phyloP scores from a whole-genome alignment of 2,329 filamentous ascomycete species.

The Paecilomyces formosus region DNA sequence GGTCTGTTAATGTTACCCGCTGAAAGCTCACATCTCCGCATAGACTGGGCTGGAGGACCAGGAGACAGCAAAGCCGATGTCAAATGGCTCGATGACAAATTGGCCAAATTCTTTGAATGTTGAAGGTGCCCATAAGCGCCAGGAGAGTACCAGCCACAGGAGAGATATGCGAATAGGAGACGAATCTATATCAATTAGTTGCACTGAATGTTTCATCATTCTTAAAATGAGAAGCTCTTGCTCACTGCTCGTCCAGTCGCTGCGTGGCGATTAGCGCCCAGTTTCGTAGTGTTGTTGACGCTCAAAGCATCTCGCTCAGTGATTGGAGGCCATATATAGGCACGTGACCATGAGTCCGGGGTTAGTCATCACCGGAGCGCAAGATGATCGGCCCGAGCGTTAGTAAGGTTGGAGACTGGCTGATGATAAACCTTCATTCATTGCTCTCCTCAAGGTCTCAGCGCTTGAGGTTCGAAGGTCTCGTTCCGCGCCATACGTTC shows the following conservation, averaged over 20 bases:
- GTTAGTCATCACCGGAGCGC: not conserved
- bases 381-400: not conserved
- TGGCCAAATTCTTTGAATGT: slow-evolving; percentile 46
- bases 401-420: not conserved
- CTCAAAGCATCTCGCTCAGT: not conserved
- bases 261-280: not conserved
- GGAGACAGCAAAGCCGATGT: slow-evolving; percentile 64
- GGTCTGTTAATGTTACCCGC: not conserved
- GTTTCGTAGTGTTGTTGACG: not conserved
- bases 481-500: not conserved
- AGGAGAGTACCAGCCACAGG: not conserved
- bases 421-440: slow-evolving; percentile 1
- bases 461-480: not conserved
- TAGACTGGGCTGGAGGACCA: slow-evolving; percentile 59
- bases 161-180: not conserved
- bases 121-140: not conserved
- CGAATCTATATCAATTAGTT: not conserved
- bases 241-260: not conserved
- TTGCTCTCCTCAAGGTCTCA: not conserved
- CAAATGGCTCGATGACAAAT: slow-evolving; percentile 60
- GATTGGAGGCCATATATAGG: not conserved
- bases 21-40: slow-evolving; percentile 2
- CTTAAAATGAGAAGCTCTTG: not conserved
- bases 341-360: not conserved
- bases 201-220: not conserved